phyloP scores from a whole-genome alignment of 2,329 filamentous ascomycete species.

The Sporothrix inflata region DNA sequence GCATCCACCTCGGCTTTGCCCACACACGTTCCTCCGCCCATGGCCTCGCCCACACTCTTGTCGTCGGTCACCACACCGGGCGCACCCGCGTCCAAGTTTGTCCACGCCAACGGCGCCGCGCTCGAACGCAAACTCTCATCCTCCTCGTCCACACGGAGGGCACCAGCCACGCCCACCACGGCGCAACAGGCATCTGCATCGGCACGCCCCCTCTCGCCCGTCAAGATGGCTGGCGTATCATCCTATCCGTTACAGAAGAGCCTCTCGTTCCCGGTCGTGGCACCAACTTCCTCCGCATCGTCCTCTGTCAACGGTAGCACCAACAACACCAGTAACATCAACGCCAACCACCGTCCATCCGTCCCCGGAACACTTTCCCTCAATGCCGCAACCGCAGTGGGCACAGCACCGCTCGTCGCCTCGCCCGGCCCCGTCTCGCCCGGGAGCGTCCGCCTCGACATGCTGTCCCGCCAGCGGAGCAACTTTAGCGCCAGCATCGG shows the following conservation, averaged over 20 bases:
- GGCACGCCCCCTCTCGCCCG: conserved; percentile 54
- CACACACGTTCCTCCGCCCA: conserved; percentile 32
- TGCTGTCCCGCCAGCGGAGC: conserved; percentile 21
- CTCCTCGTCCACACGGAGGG: background rate
- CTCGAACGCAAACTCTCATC: conserved; percentile 39
- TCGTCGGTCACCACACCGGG: background rate
- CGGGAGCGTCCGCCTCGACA: background rate
- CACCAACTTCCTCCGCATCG: background rate
- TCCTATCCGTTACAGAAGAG: conserved; percentile 25
- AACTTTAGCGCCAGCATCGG: conserved; percentile 27
- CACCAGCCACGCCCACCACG: background rate
- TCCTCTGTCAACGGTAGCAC: background rate
- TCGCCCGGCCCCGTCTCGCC: conserved; percentile 24
- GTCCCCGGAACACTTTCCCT: background rate
- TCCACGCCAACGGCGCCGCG: conserved; percentile 69
- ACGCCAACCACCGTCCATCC: background rate
- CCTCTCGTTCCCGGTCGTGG: conserved; percentile 4
- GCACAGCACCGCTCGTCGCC: background rate
- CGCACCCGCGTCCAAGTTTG: conserved; percentile 64
- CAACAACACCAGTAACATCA: background rate
- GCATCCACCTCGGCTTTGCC: conserved; percentile 4
- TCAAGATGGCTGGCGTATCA: conserved; percentile 43
- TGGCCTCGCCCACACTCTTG: background rate
- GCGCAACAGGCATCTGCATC: background rate
- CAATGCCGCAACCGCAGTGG: background rate